Evolutionary conservation across 2,329 filamentous ascomycete genomes (phyloP), one percentile per base, ranked within the genome.

Genomic region (Thyridium curvatum): DNA sequence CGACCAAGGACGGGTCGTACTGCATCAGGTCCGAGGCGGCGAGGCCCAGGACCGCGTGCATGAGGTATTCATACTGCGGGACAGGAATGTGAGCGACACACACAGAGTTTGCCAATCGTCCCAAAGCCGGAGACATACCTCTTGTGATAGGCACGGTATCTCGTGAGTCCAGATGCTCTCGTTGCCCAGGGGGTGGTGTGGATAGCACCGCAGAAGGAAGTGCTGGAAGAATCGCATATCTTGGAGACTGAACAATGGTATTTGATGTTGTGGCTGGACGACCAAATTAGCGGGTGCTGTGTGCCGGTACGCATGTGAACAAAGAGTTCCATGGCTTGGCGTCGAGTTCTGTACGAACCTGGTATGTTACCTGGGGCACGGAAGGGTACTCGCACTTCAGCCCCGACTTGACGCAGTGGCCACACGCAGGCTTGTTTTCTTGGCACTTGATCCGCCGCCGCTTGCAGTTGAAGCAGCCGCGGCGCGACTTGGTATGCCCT

Each of bases 141-240:
- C 77, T 46, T 85, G 77, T 2, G 81, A 81, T 41, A 85, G 71
- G 45, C 77, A 77, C 0, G 82, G 80, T 9, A 86, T 72, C 41
- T 81, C 72, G 18, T 80, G 77, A 7, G 75, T 75, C 82, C 82
- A 86, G 12, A 83, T 66, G 8, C 71, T 65, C 46, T 85, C 78
- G 44, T 80, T 79, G 31, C 77, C 79, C 14, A 84, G 59, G 0
- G 82, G 80, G 17, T 84, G 68, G 54, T 79, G 73, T 3, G 81
- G 82, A 50, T 77, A 78, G 46, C 76, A 80, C 29, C 69, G 65
- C 18, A 73, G 60, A 13, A 84, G 59, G 47, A 83, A 84, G 54
- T 84, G 77, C 53, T 84, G 79, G 48, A 84, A 84, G 53, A 83
- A 72, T 30, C 78, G 72, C 79, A 84, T 82, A 49, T 84, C 80